Evolutionary conservation across 768 basidiomycete genomes (phyloP).

Genomic region (Boletus pseudopeckii): DNA sequence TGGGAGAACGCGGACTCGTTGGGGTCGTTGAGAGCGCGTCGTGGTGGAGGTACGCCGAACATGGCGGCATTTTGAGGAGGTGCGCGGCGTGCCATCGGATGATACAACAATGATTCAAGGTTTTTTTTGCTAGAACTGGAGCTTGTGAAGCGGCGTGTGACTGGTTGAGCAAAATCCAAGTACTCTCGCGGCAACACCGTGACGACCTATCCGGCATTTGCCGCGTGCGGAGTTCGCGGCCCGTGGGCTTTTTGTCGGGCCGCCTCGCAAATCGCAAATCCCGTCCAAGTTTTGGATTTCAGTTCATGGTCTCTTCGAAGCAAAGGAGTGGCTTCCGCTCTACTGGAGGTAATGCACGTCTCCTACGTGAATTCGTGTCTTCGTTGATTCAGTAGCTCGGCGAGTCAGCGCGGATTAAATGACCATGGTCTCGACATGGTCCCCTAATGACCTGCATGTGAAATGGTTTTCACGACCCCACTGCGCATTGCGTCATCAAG

Average conservation of each 20-base stretch:
- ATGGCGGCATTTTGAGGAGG: slow-evolving; percentile 54
- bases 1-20: slow-evolving; percentile 61
- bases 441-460: background rate
- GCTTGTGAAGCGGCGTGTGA: background rate
- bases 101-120: background rate
- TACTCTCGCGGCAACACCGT: background rate
- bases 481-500: slow-evolving; percentile 32
- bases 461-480: background rate
- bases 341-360: background rate
- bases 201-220: slow-evolving; percentile 7
- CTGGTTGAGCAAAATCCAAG: background rate
- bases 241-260: background rate
- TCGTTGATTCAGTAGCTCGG: background rate
- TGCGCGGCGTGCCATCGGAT: slow-evolving; percentile 65
- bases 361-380: background rate
- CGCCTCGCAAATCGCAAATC: background rate
- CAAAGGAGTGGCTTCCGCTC: too few species aligned
- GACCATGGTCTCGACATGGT: background rate
- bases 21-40: slow-evolving; percentile 46
- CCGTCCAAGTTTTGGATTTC: background rate
- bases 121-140: too few species aligned
- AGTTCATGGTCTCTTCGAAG: too few species aligned
- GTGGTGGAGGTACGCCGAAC: slow-evolving; percentile 44
- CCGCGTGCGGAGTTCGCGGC: slow-evolving; percentile 13
- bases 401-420: background rate